Evolutionary conservation across 306 rosid genomes (phyloP), one percentile per base, ranked within the genome.

Genomic region (Prunus davidiana): DNA sequence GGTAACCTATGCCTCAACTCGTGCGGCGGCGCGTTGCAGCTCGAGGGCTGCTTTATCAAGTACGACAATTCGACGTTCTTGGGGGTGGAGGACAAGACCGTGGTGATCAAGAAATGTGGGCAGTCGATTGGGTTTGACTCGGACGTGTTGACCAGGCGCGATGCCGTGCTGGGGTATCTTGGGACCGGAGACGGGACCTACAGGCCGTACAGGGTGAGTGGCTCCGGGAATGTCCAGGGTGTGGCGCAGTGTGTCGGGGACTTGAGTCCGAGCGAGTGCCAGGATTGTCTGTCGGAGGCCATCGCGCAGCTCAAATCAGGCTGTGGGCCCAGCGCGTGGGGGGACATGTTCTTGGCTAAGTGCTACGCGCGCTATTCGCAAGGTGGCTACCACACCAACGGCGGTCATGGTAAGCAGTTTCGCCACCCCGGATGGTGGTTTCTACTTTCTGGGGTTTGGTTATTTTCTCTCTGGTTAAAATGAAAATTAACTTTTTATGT

Each of bases 171-270:
- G 86, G 82, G 84, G 19, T 76, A 84, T 71, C 14, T 92, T 8
- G 86, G 76, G 46, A 6, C 87, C 20, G 47, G 84, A 0, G 91
- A 84, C 56, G 95, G 85, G 60, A 20, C 57, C 62, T 80, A 72
- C 13, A 67, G 72, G 50, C 76, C 74, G 4, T 92, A 58, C 78
- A 80, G 91, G 57, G 60, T 32, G 0, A 69, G 84, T 13, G 75
- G 52, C 52, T 79, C 76, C 0, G 96, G 89, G 56, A 74, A 81
- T 45, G 52, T 82, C 0, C 81, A 64, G 54, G 90, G 89, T 13
- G 84, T 82, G 83, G 91, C 96, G 43, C 99, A 96, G 94, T 96
- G 99, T 69, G 86, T 86, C 0, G 97, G 97, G 18, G 99, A 92
- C 73, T 83, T 96, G 89, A 93, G 94, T 80, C 73, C 78, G 32